Evolutionary conservation across 495 filamentous ascomycete species (phyloP).

Genomic region (Podospora pseudoanserina): DNA sequence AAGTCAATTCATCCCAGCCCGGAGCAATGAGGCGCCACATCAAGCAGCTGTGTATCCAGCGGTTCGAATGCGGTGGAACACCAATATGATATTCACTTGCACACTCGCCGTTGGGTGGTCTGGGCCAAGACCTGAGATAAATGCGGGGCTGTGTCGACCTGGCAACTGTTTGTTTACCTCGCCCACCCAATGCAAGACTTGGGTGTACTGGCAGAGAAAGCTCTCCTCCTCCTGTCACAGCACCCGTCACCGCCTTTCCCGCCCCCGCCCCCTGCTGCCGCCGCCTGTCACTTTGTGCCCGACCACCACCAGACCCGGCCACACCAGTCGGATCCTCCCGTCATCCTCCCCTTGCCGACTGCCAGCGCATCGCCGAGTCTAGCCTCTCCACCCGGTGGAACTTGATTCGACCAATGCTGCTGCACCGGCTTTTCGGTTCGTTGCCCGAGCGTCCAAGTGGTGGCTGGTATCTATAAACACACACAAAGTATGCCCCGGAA

Average conservation of each 20-base stretch:
- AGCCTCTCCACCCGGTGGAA: constrained; percentile 16
- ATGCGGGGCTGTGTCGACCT: constrained; percentile 4
- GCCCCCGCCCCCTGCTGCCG: neutral
- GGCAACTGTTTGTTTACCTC: constrained; percentile 20
- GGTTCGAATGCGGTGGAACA: neutral
- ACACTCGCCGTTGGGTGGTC: neutral
- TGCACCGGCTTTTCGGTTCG: constrained; percentile 18
- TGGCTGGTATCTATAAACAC: constrained; percentile 23
- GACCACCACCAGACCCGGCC: neutral
- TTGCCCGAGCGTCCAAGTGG: constrained; percentile 26
- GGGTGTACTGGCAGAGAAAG: constrained; percentile 5
- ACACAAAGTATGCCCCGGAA: constrained; percentile 25
- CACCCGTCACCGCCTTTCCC: constrained; percentile 13
- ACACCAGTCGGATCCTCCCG: constrained; percentile 11
- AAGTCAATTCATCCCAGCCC: constrained; percentile 1
- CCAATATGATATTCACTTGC: neutral
- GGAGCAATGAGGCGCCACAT: neutral
- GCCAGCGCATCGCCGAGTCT: constrained; percentile 29
- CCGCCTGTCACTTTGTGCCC: neutral
- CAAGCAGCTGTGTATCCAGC: neutral
- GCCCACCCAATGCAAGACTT: neutral
- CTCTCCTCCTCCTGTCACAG: neutral
- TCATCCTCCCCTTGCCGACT: constrained; percentile 9
- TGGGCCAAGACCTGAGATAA: constrained; percentile 1
- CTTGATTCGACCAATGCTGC: neutral